Evolutionary conservation across 768 basidiomycete species (phyloP), one percentile per base, ranked within the genome.

Genomic region (Phaffia tasmanica): DNA sequence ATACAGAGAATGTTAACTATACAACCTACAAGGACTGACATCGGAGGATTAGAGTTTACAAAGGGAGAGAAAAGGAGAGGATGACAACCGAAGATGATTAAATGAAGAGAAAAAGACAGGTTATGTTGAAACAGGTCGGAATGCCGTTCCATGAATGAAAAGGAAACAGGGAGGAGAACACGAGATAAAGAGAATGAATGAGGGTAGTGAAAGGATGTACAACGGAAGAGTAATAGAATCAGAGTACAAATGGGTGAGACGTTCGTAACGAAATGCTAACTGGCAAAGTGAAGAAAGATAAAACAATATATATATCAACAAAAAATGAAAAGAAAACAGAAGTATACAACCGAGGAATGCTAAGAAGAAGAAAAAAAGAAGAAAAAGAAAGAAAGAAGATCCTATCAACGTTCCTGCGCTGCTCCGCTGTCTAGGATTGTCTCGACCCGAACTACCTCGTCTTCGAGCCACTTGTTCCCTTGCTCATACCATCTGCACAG

Each of bases 401-500:
- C 11, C 29, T 25, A 30, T 19, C 32, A 42, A 25, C 23, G 46
- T 23, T 27, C 23, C 18, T 58, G n/a, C 35, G 11, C 35, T 11
- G 35, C 35, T 5, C 35, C 35, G 81, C 86, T 73, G 6, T 42
- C 35, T 42, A 42, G 35, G 11, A 54, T 4, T 27, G 53, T 5
- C 16, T 56, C 66, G n/a, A 67, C 9, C 61, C 66, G 46, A 29
- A 21, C 67, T 2, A 90, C 84, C 76, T 94, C 89, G 42, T 81
- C 79, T 68, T 78, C 77, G 54, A 94, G 79, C 0, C 85, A 85
- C 57, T 85, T 83, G 57, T 85, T 81, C 9, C 88, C 86, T 72
- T 90, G 84, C 73, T 91, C 89, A n/a, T 92, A 78, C 86, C 86
- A 93, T 47, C 79, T 81, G 72, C 86, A 84, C 71, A 92, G 90